Evolutionary conservation across 352 stramenopile species (phyloP), one percentile per base, ranked within the genome.

Genomic region (Globisporangium lucens): DNA sequence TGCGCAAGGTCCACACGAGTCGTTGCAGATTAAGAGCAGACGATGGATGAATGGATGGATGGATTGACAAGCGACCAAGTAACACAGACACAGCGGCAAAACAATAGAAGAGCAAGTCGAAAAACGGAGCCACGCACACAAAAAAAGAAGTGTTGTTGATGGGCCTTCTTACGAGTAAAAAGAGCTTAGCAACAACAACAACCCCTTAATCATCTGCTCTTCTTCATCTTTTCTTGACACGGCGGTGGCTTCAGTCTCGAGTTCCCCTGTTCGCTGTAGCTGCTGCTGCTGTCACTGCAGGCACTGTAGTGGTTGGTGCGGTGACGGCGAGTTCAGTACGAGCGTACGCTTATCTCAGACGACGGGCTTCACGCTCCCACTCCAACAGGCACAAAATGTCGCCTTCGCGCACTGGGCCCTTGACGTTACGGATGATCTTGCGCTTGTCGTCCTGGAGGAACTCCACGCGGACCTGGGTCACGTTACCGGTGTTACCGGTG

Each of bases 401-500:
- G 68, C 97, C 97, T 82, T 99, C 96, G 73, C 96, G 92, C 63
- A 99, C 97, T 61, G 97, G 97, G 80, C 97, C 98, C 91, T 99
- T 99, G 74, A 99, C 97, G 86, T 99, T 99, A 75, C 98, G 92
- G 75, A 99, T 99, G 86, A 99, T 99, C 76, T 95, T 98, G 83
- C 98, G 96, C 77, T 97, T 97, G 82, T 98, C 91, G 75, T 99
- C 95, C 83, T 99, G 96, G 74, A 99, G 93, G 86, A 99, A 99
- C 86, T 99, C 97, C 66, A 99, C 98, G 80, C 97, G 96, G 58
- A 98, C 93, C 79, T 99, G 98, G 73, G 97, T 99, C 59, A 99
- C 98, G 85, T 99, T 99, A 89, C 98, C 98, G 71, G 98, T 99
- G 95, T 99, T 99, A 78, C 98, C 98, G 67, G 98, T 99, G 82